phyloP scores from a whole-genome alignment of 768 basidiomycete genomes.

The Cyclocybe cylindracea region DNA sequence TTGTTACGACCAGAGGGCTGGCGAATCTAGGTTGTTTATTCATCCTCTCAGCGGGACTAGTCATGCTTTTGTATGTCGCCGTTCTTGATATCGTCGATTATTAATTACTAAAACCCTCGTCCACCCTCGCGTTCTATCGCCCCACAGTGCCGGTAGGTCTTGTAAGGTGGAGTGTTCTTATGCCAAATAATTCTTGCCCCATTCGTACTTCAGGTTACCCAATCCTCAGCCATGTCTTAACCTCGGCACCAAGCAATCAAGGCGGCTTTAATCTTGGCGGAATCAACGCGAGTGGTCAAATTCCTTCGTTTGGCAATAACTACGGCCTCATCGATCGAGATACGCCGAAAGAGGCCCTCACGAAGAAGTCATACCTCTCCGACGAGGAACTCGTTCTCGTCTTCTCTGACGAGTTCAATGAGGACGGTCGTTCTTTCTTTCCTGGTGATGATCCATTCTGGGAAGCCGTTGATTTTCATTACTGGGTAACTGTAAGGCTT shows the following conservation, averaged over 20 bases:
- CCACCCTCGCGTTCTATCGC: not conserved
- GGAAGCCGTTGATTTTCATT: conserved; percentile 53
- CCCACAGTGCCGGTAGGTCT: conserved; percentile 38
- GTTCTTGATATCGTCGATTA: not conserved
- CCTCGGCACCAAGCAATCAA: conserved; percentile 39
- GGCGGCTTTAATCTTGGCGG: conserved; percentile 75
- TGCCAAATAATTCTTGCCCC: not conserved
- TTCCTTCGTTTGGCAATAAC: conserved; percentile 53
- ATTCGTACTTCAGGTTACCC: conserved; percentile 42
- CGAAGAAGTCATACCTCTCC: conserved; percentile 59
- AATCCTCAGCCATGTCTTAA: conserved; percentile 45
- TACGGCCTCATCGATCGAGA: conserved; percentile 71
- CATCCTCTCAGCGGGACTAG: conserved; percentile 46
- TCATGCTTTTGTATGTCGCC: conserved; percentile 58
- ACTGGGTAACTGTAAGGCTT: conserved; percentile 49
- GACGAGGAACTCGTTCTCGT: conserved; percentile 52
- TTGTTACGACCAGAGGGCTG: conserved; percentile 64
- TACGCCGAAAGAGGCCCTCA: conserved; percentile 59
- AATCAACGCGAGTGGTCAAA: conserved; percentile 70
- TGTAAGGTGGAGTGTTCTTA: not conserved
- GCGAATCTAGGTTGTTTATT: conserved; percentile 69
- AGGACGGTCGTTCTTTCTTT: conserved; percentile 61
- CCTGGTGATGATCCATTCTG: conserved; percentile 60
- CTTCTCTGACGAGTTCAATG: conserved; percentile 80
- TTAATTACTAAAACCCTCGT: not conserved